A percentile compares a stretch with the other conserved stretches of the same genome.
These are phyloP conservation scores for Cordyceps cicadae DNA, from an alignment of 2,329 filamentous ascomycete genomes.

Conservation along the genomic window DNA sequence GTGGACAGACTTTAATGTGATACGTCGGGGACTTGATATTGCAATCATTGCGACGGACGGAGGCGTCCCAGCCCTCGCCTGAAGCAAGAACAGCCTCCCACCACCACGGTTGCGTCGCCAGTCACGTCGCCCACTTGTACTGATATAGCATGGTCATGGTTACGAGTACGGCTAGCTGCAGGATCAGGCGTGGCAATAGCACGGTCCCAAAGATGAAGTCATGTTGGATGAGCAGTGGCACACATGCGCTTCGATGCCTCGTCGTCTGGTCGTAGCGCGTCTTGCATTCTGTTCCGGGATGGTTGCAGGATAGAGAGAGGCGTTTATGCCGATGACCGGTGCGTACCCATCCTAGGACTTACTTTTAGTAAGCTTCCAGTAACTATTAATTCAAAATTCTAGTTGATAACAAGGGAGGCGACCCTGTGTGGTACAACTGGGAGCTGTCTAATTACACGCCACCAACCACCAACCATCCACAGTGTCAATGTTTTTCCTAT, in stretches of 20 bases:
- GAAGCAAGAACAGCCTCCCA: slow-evolving; percentile 11
- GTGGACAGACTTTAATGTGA: slow-evolving; percentile 1
- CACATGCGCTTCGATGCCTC: slow-evolving; percentile 4
- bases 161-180: no score
- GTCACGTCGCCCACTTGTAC: slow-evolving; percentile 5
- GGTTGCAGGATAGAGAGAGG: no score
- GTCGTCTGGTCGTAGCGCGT: slow-evolving; percentile 7
- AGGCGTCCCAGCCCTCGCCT: slow-evolving; percentile 8
- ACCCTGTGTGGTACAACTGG: no score
- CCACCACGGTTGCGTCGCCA: slow-evolving; percentile 4
- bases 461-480: neutral
- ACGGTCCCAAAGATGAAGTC: neutral
- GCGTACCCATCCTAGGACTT: no score
- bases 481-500: neutral
- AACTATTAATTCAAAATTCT: no score
- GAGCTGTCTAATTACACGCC: neutral
- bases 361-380: no score
- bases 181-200: neutral
- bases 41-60: slow-evolving; percentile 1
- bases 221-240: slow-evolving; percentile 10
- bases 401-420: no score
- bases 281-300: neutral
- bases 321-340: no score
- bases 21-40: slow-evolving; percentile 4
- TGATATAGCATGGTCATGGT: no score